Conservation (phyloP, 345 rosid genomes). For the Eucalyptus globulus region DNA sequence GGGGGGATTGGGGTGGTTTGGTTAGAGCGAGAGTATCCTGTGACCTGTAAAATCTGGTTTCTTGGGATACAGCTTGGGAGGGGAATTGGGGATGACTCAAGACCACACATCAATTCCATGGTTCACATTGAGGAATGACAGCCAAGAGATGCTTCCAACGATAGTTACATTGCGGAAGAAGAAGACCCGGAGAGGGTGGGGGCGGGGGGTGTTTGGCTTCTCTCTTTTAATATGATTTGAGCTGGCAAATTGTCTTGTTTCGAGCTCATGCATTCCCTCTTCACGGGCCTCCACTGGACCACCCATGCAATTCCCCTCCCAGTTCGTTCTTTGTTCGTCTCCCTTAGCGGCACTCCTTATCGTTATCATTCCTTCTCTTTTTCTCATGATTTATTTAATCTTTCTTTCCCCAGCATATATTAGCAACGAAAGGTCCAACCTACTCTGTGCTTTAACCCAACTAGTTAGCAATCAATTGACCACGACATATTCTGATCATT, state of each 20-base stretch:
- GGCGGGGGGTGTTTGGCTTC: not conserved
- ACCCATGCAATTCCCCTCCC: not conserved
- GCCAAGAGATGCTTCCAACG: not conserved
- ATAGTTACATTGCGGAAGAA: not conserved
- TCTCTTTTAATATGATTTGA: not conserved
- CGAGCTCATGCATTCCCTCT: not conserved
- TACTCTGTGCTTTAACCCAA: not conserved
- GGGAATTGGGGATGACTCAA: not conserved
- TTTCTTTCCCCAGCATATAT: not conserved
- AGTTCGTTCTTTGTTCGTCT: not conserved
- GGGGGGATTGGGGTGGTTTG: not conserved
- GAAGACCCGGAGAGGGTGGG: too few species aligned
- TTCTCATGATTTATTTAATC: not conserved
- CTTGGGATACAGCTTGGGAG: not conserved
- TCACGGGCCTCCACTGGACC: not conserved
- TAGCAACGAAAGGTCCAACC: not conserved
- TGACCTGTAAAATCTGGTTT: not conserved
- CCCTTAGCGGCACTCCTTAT: not conserved
- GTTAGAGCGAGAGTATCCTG: not conserved
- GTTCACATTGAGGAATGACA: not conserved
- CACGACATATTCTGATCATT: not conserved
- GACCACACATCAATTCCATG: not conserved
- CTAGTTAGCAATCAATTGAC: not conserved
- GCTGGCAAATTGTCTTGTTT: not conserved
- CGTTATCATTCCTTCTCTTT: not conserved